Percentiles rank a stretch among this genome's conserved stretches.
These are phyloP conservation scores for Rhinocladiella similis DNA, from an alignment of 2,329 filamentous ascomycete species.

Conservation along the genomic window DNA sequence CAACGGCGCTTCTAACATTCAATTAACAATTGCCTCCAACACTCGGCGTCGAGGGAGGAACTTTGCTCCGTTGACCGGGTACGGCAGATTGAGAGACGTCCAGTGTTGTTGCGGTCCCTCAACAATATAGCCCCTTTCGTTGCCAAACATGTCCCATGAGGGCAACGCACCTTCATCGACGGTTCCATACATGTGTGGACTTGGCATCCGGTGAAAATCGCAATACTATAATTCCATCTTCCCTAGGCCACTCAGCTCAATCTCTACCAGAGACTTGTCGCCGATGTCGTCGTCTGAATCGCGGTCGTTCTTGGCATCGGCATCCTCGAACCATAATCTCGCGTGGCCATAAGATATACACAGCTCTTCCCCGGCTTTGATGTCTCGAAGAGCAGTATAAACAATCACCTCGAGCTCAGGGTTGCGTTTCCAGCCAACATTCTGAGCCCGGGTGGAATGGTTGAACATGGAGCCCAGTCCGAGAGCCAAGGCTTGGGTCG, in stretches of 20 bases:
- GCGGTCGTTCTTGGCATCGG: constrained; percentile 18
- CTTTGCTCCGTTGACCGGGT: too few relatives aligned
- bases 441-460: constrained; percentile 50
- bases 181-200: too few relatives aligned
- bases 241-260: constrained; percentile 24
- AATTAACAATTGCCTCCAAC: too few relatives aligned
- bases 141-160: too few relatives aligned
- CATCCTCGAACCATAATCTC: constrained; percentile 32
- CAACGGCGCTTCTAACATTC: too few relatives aligned
- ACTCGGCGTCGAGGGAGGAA: too few relatives aligned
- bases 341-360: constrained; percentile 39
- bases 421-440: constrained; percentile 54
- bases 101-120: too few relatives aligned
- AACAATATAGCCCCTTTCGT: too few relatives aligned
- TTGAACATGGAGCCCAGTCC: constrained; percentile 59
- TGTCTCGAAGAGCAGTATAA: constrained; percentile 49
- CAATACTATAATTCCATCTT: constrained; percentile 18
- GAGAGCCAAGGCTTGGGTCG: constrained; percentile 53
- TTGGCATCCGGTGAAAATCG: too few relatives aligned
- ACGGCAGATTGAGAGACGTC: too few relatives aligned
- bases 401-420: constrained; percentile 43
- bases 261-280: constrained; percentile 12
- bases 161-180: too few relatives aligned
- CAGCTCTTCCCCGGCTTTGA: constrained; percentile 52
- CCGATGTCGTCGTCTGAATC: constrained; percentile 4